Evolutionary conservation across 345 rosid species (phyloP).

Genomic region (Limnanthes douglasii): DNA sequence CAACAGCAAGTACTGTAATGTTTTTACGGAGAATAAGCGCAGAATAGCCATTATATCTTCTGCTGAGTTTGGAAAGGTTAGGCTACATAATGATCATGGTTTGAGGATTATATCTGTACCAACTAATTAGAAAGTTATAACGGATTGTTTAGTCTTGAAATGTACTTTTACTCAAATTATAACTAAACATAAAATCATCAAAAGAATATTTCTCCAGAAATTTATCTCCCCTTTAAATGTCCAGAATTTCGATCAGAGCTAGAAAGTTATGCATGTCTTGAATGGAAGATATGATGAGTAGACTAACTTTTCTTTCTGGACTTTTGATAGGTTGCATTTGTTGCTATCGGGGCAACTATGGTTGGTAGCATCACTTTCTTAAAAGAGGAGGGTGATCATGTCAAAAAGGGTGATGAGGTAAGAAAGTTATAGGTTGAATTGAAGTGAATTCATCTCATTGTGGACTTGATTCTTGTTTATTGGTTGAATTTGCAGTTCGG

Average conservation of each 20-base stretch:
- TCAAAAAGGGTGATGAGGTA: slow-evolving; percentile 86
- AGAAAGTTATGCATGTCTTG: background rate
- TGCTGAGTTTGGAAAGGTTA: slow-evolving; percentile 71
- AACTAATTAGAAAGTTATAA: too few relatives aligned
- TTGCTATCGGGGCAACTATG: slow-evolving; percentile 96
- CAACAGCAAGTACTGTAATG: slow-evolving; percentile 89
- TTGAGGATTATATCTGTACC: too few relatives aligned
- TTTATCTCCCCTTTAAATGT: too few relatives aligned
- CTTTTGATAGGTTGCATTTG: slow-evolving; percentile 62
- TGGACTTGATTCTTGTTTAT: background rate
- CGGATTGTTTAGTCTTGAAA: too few relatives aligned
- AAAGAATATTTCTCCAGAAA: too few relatives aligned
- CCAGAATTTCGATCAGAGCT: too few relatives aligned
- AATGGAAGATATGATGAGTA: too few relatives aligned
- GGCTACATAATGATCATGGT: too few relatives aligned
- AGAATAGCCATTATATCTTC: slow-evolving; percentile 58
- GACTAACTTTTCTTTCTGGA: background rate
- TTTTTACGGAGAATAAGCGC: slow-evolving; percentile 84
- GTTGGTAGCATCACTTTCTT: slow-evolving; percentile 74
- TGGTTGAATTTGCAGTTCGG: slow-evolving; percentile 43
- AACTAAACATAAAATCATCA: too few relatives aligned
- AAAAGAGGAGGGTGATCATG: slow-evolving; percentile 43
- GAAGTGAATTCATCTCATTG: background rate
- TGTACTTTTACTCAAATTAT: too few relatives aligned
- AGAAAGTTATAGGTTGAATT: slow-evolving; percentile 3